A percentile compares a stretch with the other conserved stretches of the same genome.
These are phyloP conservation scores for Saccharomycopsis synnaedendra DNA, from an alignment of 805 yeast species.

Conservation along the genomic window DNA sequence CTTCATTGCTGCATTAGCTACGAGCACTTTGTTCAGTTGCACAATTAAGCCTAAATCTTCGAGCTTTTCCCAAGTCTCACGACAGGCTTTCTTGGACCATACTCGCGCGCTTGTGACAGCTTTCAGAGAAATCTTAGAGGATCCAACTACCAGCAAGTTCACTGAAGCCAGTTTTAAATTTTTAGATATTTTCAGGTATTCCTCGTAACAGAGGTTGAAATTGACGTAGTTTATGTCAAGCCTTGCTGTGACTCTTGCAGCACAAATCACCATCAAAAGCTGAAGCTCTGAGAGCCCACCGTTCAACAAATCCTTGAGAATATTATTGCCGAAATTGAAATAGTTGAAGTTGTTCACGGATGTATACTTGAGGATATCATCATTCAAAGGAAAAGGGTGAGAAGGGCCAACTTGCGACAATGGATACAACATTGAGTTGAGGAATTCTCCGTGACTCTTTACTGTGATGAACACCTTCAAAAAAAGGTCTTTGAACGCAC, in stretches of 20 bases:
- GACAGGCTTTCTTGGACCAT: constrained; percentile 52
- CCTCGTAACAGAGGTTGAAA: constrained; percentile 67
- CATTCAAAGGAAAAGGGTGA: constrained; percentile 18
- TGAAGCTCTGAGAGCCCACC: constrained; percentile 58
- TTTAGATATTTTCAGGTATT: constrained; percentile 50
- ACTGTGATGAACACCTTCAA: constrained; percentile 23
- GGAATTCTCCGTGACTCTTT: constrained; percentile 26
- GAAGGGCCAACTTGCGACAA: constrained; percentile 20
- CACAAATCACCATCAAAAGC: constrained; percentile 55
- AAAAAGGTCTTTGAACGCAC: constrained; percentile 15
- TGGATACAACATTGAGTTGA: constrained; percentile 24
- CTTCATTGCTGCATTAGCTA: constrained; percentile 10
- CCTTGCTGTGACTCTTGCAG: constrained; percentile 60
- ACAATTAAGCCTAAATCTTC: constrained; percentile 41
- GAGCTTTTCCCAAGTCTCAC: constrained; percentile 66
- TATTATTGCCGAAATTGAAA: constrained; percentile 13
- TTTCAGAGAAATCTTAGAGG: neutral
- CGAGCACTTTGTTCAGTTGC: constrained; percentile 1
- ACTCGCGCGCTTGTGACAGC: constrained; percentile 23
- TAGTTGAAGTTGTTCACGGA: constrained; percentile 18
- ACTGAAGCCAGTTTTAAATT: constrained; percentile 22
- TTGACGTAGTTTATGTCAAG: constrained; percentile 50
- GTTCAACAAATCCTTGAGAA: constrained; percentile 10
- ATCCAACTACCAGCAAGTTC: neutral
- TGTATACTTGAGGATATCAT: constrained; percentile 9